These are phyloP conservation scores for Colletotrichum agaves DNA, from an alignment of 2,329 filamentous ascomycete species.

Conservation along the genomic window DNA sequence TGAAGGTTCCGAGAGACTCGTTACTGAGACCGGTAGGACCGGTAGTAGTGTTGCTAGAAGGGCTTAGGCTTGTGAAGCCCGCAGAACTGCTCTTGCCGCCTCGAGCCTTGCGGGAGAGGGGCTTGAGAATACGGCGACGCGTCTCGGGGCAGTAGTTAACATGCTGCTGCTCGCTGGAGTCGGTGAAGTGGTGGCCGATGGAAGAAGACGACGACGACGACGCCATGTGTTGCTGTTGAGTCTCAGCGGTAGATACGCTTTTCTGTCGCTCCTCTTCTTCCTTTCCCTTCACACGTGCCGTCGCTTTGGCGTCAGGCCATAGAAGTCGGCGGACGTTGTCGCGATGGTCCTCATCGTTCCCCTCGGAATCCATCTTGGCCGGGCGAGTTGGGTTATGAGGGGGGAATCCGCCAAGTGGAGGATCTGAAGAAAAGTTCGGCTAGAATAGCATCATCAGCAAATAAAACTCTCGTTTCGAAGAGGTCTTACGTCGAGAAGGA, in stretches of 20 bases:
- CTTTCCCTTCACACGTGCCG: background rate
- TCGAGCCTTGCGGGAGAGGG: slow-evolving; percentile 19
- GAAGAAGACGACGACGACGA: background rate
- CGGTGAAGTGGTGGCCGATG: background rate
- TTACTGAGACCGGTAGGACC: background rate
- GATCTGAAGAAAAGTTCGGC: background rate
- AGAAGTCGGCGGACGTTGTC: slow-evolving; percentile 1
- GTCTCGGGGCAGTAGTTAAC: background rate
- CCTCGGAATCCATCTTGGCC: slow-evolving; percentile 8
- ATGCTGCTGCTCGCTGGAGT: background rate
- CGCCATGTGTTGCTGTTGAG: background rate
- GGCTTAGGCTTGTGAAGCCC: background rate
- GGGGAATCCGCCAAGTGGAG: no score
- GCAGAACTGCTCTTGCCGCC: background rate
- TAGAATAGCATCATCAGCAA: background rate
- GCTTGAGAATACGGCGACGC: slow-evolving; percentile 15
- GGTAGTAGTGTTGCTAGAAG: background rate
- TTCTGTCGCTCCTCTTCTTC: background rate
- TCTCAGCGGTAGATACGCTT: background rate
- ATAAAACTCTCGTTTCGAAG: background rate
- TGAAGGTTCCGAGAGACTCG: background rate
- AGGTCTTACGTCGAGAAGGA: background rate
- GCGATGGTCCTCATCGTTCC: background rate
- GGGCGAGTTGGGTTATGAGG: background rate
- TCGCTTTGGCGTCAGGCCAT: background rate